Evolutionary conservation across 2,329 filamentous ascomycete genomes (phyloP).

Genomic region (Periconia macrospinosa): DNA sequence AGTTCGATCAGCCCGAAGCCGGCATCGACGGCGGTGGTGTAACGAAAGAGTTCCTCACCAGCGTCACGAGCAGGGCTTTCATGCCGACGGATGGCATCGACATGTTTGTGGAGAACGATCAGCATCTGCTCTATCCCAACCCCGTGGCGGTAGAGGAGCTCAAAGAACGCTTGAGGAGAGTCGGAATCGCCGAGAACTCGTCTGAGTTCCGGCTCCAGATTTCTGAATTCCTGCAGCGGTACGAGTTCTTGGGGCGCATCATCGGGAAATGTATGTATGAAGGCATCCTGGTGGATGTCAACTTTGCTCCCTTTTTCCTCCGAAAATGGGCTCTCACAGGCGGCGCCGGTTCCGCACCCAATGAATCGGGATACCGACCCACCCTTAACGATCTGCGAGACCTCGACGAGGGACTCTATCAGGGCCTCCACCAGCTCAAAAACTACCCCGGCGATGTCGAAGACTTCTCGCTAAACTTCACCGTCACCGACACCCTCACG

Average conservation of each 20-base stretch:
- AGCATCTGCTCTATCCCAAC: conserved; percentile 87
- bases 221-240: conserved; percentile 67
- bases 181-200: conserved; percentile 57
- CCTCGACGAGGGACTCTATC: conserved; percentile 87
- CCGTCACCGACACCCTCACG: conserved; percentile 71
- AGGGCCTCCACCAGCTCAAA: conserved; percentile 79
- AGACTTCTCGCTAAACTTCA: conserved; percentile 84
- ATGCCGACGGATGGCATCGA: conserved; percentile 55
- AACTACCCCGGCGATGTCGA: conserved; percentile 81
- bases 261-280: conserved; percentile 98
- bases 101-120: conserved; percentile 81
- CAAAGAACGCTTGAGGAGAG: conserved; percentile 59
- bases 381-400: conserved; percentile 93
- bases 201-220: conserved; percentile 61
- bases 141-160: conserved; percentile 74
- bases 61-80: conserved; percentile 84
- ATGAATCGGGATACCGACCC: conserved; percentile 77
- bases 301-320: conserved; percentile 93
- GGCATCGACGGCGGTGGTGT: conserved; percentile 97
- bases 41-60: conserved; percentile 94
- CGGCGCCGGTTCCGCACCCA: conserved; percentile 62
- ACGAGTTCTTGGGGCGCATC: conserved; percentile 89
- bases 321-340: conserved; percentile 89
- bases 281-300: conserved; percentile 89
- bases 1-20: conserved; percentile 83